Evolutionary conservation across 1,139 yeast species (phyloP).

Genomic region (Taiozyma onychis): DNA sequence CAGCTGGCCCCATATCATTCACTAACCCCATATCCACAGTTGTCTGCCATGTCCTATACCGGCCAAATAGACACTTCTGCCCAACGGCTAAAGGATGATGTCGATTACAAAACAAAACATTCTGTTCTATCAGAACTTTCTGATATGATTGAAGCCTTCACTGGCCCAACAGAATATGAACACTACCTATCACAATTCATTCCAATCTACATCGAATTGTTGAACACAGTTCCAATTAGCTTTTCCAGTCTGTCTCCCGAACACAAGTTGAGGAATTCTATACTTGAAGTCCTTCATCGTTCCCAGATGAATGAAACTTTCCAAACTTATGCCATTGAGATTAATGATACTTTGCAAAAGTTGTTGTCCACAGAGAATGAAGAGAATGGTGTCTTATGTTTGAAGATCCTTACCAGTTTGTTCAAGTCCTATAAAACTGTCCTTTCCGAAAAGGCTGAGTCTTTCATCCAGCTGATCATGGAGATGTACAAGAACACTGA

Average conservation of each 20-base stretch:
- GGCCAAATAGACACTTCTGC: conserved; percentile 33
- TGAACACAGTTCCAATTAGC: conserved; percentile 70
- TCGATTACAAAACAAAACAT: conserved; percentile 55
- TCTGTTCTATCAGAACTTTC: conserved; percentile 73
- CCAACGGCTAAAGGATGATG: conserved; percentile 24
- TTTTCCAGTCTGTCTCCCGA: conserved; percentile 58
- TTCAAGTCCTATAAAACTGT: conserved; percentile 78
- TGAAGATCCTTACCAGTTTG: conserved; percentile 83
- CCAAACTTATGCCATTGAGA: conserved; percentile 60
- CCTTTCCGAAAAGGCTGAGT: conserved; percentile 67
- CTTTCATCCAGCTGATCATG: conserved; percentile 72
- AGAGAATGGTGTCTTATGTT: conserved; percentile 88
- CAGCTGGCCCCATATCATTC: background rate
- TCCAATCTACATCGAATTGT: conserved; percentile 54
- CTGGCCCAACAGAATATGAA: conserved; percentile 75
- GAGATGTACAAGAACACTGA: conserved; percentile 80
- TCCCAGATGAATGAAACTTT: conserved; percentile 79
- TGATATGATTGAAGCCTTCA: conserved; percentile 80
- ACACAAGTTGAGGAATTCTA: conserved; percentile 67
- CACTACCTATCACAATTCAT: conserved; percentile 55
- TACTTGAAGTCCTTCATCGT: conserved; percentile 77
- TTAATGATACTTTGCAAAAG: conserved; percentile 56
- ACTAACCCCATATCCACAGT: background rate
- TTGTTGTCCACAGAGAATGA: conserved; percentile 78
- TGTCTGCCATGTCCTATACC: conserved; percentile 35